Percentiles rank a stretch among this genome's conserved stretches.
Conservation (phyloP, 208 protist genomes). For the Endotrypanum monterogeii region DNA sequence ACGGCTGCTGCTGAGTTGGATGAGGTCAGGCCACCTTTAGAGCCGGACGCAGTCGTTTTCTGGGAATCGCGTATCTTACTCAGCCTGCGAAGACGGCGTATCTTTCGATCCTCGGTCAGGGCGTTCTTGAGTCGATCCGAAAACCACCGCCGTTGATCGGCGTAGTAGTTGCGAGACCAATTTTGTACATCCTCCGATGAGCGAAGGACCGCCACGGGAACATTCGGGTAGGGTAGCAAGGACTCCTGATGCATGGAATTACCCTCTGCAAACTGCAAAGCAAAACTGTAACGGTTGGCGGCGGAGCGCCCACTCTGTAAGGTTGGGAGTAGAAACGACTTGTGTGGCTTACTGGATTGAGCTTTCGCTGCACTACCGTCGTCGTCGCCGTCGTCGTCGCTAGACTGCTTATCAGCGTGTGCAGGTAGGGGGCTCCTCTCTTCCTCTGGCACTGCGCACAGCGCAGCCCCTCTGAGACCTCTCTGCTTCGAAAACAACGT, state of each 20-base stretch:
- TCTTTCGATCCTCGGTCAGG: slow-evolving; percentile 46
- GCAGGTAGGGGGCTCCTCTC: not conserved
- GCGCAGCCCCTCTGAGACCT: not conserved
- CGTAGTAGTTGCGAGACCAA: slow-evolving; percentile 74
- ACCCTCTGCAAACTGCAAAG: slow-evolving; percentile 59
- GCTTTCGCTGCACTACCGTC: not conserved
- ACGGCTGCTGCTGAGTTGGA: slow-evolving; percentile 4
- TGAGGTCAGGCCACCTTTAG: not conserved
- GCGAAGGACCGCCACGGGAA: slow-evolving; percentile 69
- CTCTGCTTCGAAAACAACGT: not conserved
- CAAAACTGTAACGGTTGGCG: slow-evolving; percentile 49
- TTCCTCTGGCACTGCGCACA: not conserved
- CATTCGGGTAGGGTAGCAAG: slow-evolving; percentile 62
- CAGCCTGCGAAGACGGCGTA: slow-evolving; percentile 17
- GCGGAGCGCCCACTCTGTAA: slow-evolving; percentile 33
- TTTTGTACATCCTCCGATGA: slow-evolving; percentile 45
- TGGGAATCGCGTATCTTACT: slow-evolving; percentile 6
- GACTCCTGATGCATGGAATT: slow-evolving; percentile 56
- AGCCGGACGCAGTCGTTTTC: not conserved
- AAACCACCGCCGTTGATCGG: slow-evolving; percentile 65
- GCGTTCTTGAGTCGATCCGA: slow-evolving; percentile 47
- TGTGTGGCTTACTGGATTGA: not conserved
- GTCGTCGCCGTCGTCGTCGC: slow-evolving; percentile 24
- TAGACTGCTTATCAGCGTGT: slow-evolving; percentile 2
- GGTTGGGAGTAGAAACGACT: slow-evolving; percentile 45